These are phyloP conservation scores for Candida sanyaensis DNA, from an alignment of 1,139 yeast species.

Conservation along the genomic window DNA sequence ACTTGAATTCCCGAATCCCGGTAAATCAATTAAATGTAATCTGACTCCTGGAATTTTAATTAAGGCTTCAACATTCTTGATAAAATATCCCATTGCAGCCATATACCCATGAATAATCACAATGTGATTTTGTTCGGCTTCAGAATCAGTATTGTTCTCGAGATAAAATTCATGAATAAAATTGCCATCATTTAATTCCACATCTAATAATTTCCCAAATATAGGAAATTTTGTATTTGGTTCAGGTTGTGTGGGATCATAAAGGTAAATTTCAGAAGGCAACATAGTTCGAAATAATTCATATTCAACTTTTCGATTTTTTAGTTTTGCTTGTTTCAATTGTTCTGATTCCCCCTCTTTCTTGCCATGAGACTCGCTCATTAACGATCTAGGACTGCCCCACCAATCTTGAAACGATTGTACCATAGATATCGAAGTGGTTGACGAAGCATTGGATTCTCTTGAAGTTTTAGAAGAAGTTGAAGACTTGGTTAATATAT, in stretches of 20 bases:
- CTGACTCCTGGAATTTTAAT: conserved; percentile 35
- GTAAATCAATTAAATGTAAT: conserved; percentile 40
- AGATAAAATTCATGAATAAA: conserved; percentile 42
- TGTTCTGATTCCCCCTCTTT: conserved; percentile 11
- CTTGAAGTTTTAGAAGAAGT: neutral
- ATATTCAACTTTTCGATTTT: conserved; percentile 34
- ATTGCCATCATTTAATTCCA: conserved; percentile 28
- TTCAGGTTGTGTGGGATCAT: conserved; percentile 17
- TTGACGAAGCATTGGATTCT: conserved; percentile 1
- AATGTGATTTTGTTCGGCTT: conserved; percentile 23
- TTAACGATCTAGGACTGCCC: conserved; percentile 17
- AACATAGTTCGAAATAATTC: conserved; percentile 37
- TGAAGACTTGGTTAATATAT: neutral
- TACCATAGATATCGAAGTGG: conserved; percentile 26
- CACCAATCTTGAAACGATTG: conserved; percentile 45
- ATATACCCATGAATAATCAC: conserved; percentile 48
- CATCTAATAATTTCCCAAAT: conserved; percentile 32
- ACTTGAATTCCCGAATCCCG: conserved; percentile 50
- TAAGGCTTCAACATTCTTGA: conserved; percentile 39
- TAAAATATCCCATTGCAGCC: conserved; percentile 49
- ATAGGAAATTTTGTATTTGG: conserved; percentile 2
- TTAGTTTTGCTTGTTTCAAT: conserved; percentile 26
- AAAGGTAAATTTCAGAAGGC: conserved; percentile 30
- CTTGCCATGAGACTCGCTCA: conserved; percentile 1
- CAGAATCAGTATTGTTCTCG: conserved; percentile 23